These are phyloP conservation scores for Berberis thunbergii DNA, from an alignment of 164 flowering plant species.

Conservation along the genomic window DNA sequence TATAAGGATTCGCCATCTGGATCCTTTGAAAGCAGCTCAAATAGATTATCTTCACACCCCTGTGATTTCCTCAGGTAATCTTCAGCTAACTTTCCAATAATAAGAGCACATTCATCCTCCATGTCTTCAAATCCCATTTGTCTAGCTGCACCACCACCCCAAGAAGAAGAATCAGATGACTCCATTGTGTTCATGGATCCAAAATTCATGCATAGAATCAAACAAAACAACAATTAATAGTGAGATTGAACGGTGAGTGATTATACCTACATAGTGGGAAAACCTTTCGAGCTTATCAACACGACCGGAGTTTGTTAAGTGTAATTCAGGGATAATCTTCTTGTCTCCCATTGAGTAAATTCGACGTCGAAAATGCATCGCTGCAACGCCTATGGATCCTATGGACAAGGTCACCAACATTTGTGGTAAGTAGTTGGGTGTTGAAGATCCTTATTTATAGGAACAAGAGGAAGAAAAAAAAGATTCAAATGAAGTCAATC, in stretches of 20 bases:
- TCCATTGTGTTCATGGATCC: too few species aligned
- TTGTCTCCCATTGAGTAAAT: slow-evolving; percentile 10
- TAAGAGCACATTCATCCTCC: slow-evolving; percentile 35
- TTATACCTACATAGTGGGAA: slow-evolving; percentile 76
- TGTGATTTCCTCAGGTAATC: slow-evolving; percentile 53
- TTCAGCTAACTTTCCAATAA: slow-evolving; percentile 46
- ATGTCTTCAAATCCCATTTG: slow-evolving; percentile 65
- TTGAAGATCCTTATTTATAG: background rate
- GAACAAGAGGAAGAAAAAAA: too few species aligned
- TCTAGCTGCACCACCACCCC: slow-evolving; percentile 40
- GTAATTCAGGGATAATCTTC: slow-evolving; percentile 34
- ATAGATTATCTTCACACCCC: slow-evolving; percentile 49
- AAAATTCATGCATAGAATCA: background rate
- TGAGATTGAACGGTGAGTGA: background rate
- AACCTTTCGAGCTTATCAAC: slow-evolving; percentile 50
- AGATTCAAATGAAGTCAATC: too few species aligned
- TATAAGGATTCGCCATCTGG: slow-evolving; percentile 42
- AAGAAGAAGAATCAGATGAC: too few species aligned
- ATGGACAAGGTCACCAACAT: slow-evolving; percentile 24
- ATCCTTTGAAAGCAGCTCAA: slow-evolving; percentile 34
- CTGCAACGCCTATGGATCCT: slow-evolving; percentile 26
- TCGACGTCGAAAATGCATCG: slow-evolving; percentile 16
- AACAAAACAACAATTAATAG: background rate
- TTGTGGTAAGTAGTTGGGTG: slow-evolving; percentile 13
- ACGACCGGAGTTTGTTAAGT: slow-evolving; percentile 43